These are phyloP conservation scores for Penicillium riverlandense DNA, from an alignment of 495 filamentous ascomycete species.

Conservation along the genomic window DNA sequence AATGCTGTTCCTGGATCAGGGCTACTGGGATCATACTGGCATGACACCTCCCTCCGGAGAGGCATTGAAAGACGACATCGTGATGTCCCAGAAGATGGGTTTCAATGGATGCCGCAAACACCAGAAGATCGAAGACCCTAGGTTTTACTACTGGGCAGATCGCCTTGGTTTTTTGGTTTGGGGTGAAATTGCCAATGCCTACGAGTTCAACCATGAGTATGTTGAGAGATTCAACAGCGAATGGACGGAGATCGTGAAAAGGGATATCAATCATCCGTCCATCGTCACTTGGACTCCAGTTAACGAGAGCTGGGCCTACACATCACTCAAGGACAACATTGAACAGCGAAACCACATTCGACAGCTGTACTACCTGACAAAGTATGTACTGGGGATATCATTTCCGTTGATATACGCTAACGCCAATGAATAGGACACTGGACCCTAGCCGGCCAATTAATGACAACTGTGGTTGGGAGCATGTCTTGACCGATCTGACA, in stretches of 20 bases:
- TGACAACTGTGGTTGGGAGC: constrained; percentile 61
- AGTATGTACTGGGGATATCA: constrained; percentile 25
- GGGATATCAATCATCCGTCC: constrained; percentile 53
- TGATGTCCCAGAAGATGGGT: constrained; percentile 21
- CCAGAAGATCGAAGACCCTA: constrained; percentile 32
- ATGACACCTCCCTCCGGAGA: constrained; percentile 30
- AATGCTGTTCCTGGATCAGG: constrained; percentile 29
- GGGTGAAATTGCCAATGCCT: constrained; percentile 36
- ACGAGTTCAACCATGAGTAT: constrained; percentile 45
- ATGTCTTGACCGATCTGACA: constrained; percentile 49
- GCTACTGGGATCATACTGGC: constrained; percentile 32
- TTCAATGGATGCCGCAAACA: constrained; percentile 36
- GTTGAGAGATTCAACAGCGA: constrained; percentile 47
- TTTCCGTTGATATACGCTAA: too few relatives aligned
- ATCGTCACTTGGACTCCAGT: constrained; percentile 57
- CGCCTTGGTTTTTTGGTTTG: constrained; percentile 33
- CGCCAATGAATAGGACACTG: constrained; percentile 25
- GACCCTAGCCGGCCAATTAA: constrained; percentile 53
- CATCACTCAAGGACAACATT: constrained; percentile 38
- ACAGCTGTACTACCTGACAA: constrained; percentile 50
- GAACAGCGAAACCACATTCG: constrained; percentile 54
- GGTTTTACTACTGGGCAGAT: constrained; percentile 35
- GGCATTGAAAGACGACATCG: constrained; percentile 25
- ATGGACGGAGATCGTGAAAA: constrained; percentile 48
- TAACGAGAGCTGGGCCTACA: constrained; percentile 57